Evolutionary conservation across 345 rosid genomes (phyloP), one percentile per base, ranked within the genome.

Genomic region (Ceriops tagal): DNA sequence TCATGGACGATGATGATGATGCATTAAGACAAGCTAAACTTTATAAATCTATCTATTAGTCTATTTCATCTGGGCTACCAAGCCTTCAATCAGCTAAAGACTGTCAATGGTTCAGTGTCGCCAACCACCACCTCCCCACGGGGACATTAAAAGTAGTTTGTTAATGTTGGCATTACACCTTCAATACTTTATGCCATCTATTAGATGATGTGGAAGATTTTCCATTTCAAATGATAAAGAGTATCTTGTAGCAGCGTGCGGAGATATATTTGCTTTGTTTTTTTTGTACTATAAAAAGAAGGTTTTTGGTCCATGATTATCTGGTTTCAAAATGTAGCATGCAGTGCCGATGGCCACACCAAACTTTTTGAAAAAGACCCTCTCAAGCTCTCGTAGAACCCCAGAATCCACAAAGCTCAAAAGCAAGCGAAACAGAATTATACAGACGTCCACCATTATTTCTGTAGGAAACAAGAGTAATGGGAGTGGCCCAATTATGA

Each of bases 401-500:
- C 24, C 15, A 20, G 70, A 64, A 77, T 59, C 81, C 64, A 59
- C 46, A 26, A 53, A 37, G 43, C 46, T 27, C 57, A 22, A 59
- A 67, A 69, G 57, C 32, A 30, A 58, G 53, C 55, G 20, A 61
- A 31, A 51, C 52, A 56, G 58, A 63, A 65, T 61, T 26, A 75
- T 47, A 32, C 3, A 65, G 65, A 5, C 63, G 58, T 53, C 66
- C 73, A 67, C 49, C 58, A 56, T 47, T 61, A 58, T 43, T 71
- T 78, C 47, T 27, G 58, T 28, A 65, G 76, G 84, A 75, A 73
- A 71, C 83, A 75, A 66, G 53, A 64, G 61, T 71, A 53, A 68
- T 75, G 82, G 81, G 66, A 35, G 31, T 80, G 85, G 83, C 81
- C 91, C 86, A 72, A 70, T 55, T 28, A 46, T 77, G 67, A 79